Conservation (phyloP, 176 grass and related monocot genomes). For the Chloris gayana region DNA sequence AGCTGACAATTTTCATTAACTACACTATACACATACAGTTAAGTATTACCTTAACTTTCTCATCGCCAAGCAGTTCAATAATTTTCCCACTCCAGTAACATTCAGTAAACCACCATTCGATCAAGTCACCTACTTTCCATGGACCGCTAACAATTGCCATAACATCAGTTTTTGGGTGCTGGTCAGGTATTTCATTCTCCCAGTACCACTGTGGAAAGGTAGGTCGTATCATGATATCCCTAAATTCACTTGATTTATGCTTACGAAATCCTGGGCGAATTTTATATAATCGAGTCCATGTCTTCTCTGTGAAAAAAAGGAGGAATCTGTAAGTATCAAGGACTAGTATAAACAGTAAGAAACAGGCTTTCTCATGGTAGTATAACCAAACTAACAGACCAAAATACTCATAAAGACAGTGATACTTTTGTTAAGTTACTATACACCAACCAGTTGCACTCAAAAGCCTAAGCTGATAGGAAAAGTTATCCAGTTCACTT, state of each 20-base stretch:
- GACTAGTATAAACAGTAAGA: background rate
- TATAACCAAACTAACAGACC: background rate
- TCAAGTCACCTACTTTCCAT: slow-evolving; percentile 68
- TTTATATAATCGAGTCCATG: slow-evolving; percentile 55
- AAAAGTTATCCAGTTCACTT: too few relatives aligned
- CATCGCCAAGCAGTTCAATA: slow-evolving; percentile 36
- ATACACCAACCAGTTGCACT: too few relatives aligned
- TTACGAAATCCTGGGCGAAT: slow-evolving; percentile 6
- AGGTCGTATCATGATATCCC: slow-evolving; percentile 65
- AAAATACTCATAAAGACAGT: background rate
- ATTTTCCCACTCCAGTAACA: slow-evolving; percentile 70
- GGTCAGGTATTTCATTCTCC: slow-evolving; percentile 39
- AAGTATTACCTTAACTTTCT: slow-evolving; percentile 46
- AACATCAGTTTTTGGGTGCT: slow-evolving; percentile 27
- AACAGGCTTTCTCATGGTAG: background rate
- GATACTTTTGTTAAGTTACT: too few relatives aligned
- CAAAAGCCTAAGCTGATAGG: too few relatives aligned
- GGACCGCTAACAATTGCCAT: slow-evolving; percentile 48
- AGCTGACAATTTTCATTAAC: background rate
- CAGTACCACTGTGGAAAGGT: slow-evolving; percentile 54
- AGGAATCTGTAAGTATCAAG: slow-evolving; percentile 29
- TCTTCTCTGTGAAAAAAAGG: slow-evolving; percentile 53
- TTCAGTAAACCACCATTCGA: slow-evolving; percentile 53
- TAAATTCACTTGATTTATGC: slow-evolving; percentile 23
- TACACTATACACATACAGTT: background rate